Evolutionary conservation across 1,284 basidiomycete species (phyloP), one percentile per base, ranked within the genome.

Genomic region (Rhodotorula sp.): DNA sequence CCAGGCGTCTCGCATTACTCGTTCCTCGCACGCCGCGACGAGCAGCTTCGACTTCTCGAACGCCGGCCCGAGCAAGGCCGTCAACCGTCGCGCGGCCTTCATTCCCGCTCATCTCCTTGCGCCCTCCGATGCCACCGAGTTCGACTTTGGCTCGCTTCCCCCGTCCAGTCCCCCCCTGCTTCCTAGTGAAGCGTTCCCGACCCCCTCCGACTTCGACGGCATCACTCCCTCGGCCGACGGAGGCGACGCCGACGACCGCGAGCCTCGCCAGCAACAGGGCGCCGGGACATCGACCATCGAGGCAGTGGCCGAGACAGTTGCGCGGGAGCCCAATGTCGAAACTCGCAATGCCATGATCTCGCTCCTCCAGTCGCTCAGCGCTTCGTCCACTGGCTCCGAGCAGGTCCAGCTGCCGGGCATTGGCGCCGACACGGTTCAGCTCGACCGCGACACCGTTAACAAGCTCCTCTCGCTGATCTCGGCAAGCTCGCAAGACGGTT

Each of bases 151-250:
- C 30, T 70, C 68, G 4, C 63, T 75, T 8, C 73, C 73, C 3
- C 73, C 73, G 1, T 75, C 73, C 10, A 60, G 56, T n/a, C 73
- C 73, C 15, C 73, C 73, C 15, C 61, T 56, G 44, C 63, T 75
- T 2, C 73, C 66, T 6, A 70, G 68, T 50, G 73, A 75, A 31
- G 69, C 64, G 20, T 67, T 70, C 47, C 68, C 73, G 1, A 75
- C 73, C 1, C 73, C 73, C 6, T 70, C 68, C 65, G 73, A 74
- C 24, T 70, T 71, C 30, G 72, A 67, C 26, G 68, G 68, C 13
- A 58, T 72, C 64, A 72, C 70, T 26, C 73, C 73, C 7, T 68
- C 65, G 2, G 67, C 64, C 15, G 73, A 75, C 24, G 68, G 70
- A 2, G 70, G 66, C 44, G 67, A 73, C 64, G 26, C 24, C 65